phyloP scores from a whole-genome alignment of 495 filamentous ascomycete species.

The Aspergillus funiculosus region DNA sequence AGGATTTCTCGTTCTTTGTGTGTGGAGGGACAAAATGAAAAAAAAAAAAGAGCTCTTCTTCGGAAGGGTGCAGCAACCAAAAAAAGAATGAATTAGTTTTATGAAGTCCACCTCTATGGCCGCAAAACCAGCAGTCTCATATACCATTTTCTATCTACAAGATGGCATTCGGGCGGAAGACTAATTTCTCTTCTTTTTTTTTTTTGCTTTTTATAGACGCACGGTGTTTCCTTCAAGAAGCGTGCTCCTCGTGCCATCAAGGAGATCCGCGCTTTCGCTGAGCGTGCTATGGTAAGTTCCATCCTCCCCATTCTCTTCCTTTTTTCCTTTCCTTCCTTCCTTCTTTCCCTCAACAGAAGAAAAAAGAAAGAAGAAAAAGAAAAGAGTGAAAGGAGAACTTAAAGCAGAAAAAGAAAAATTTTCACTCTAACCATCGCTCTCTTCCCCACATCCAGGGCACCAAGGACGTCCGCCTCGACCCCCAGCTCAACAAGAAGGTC shows the following conservation, averaged over 20 bases:
- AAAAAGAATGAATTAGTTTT: conserved; percentile 55
- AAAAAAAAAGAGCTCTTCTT: too few relatives aligned
- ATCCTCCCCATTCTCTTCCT: conserved; percentile 4
- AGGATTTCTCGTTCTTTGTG: conserved; percentile 5
- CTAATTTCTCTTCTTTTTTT: conserved; percentile 44
- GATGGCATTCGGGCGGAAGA: conserved; percentile 60
- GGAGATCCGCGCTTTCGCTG: conserved; percentile 92
- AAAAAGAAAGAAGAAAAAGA: too few relatives aligned
- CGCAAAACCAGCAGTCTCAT: conserved; percentile 29
- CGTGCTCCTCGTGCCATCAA: conserved; percentile 96
- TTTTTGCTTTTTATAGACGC: conserved; percentile 55
- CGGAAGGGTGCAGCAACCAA: too few relatives aligned
- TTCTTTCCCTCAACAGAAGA: too few relatives aligned
- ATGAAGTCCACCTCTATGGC: conserved; percentile 63
- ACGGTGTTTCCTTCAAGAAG: conserved; percentile 99
- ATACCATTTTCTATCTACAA: conserved; percentile 23
- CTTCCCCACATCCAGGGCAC: conserved; percentile 62
- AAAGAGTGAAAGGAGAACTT: too few relatives aligned
- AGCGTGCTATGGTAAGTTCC: conserved; percentile 84
- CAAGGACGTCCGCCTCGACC: conserved; percentile 94
- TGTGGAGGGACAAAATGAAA: neutral
- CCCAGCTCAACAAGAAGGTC: conserved; percentile 99
- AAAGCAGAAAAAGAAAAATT: neutral
- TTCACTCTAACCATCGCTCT: neutral
- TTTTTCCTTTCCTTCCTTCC: neutral